Percentiles rank a stretch among this genome's conserved stretches.
Conservation (phyloP, 2,329 filamentous ascomycete genomes). For the Cercospora sp. region DNA sequence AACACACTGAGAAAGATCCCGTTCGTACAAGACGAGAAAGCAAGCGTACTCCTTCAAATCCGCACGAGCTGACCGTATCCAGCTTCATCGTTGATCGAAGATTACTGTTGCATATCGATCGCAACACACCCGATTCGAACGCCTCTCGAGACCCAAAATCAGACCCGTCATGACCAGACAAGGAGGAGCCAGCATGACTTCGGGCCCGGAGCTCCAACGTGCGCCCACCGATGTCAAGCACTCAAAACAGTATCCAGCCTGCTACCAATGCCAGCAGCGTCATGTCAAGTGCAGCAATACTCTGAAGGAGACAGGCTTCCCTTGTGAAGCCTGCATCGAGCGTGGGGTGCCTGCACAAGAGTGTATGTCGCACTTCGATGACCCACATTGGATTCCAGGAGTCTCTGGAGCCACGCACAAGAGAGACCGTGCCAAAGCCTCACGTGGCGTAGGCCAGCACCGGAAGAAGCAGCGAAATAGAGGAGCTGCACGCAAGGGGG, state of each 20-base stretch:
- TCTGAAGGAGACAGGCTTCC: not conserved
- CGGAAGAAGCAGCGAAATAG: not conserved
- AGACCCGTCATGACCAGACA: not conserved
- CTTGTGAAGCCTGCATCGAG: slow-evolving; percentile 1
- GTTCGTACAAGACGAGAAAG: not conserved
- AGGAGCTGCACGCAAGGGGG: not conserved
- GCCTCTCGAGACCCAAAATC: not conserved
- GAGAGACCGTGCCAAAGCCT: not conserved
- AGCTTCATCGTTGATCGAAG: not conserved
- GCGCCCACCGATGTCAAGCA: not conserved
- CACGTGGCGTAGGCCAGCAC: not conserved
- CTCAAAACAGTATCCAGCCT: slow-evolving; percentile 1
- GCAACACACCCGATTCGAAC: not conserved
- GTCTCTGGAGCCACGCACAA: slow-evolving; percentile 2
- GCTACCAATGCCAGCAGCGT: not conserved
- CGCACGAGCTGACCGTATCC: not conserved
- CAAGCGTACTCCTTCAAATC: not conserved
- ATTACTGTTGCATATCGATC: not conserved
- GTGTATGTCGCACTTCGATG: not conserved
- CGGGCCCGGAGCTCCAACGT: not conserved
- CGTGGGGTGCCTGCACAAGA: not conserved
- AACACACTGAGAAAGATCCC: not conserved
- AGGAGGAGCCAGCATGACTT: not conserved
- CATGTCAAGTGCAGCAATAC: slow-evolving; percentile 5
- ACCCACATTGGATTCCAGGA: not conserved